Evolutionary conservation across 2,329 filamentous ascomycete species (phyloP), one percentile per base, ranked within the genome.

Genomic region (Leptosphaerulina australis): DNA sequence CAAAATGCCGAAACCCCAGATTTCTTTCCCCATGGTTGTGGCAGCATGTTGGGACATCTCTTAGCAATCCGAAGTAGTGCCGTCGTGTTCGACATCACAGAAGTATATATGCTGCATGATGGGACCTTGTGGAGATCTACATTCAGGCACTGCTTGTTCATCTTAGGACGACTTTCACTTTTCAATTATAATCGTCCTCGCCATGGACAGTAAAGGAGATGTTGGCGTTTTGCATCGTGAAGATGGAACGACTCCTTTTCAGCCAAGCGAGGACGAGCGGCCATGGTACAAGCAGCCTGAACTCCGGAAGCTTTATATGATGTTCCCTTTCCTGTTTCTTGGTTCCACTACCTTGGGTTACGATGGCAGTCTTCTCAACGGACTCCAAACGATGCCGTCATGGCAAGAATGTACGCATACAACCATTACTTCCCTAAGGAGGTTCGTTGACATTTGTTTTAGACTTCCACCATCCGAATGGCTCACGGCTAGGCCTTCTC

Each of bases 401-500:
- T 62, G 59, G 56, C 48, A 59, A 49, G 28, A 38, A 29, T 62
- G 59, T 59, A 9, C 73, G 75, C 50, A 74, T 74, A 44, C 60
- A 77, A 22, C 62, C 70, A 18, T 50, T n/a, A 9, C 7, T 31
- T 7, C 5, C 12, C 17, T 18, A 18, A 26, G 10, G 18, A 2
- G 14, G 14, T 8, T 15, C 25, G 17, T 18, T 25, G 18, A 35
- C 31, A 21, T 11, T 14, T 37, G 12, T 17, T 80, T 70, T 20
- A 69, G 0, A 64, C 72, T 5, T 82, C 44, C 17, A 56, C 36
- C 37, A 81, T 57, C 77, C 79, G 38, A 50, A 67, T 0, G 77
- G 74, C 3, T 82, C 81, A 43, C 76, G 68, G 0, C 67, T 81
- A 22, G 69, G 68, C n/a, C 74, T 76, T 2, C 74, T 72, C 2